Evolutionary conservation across 148 eudicot genomes (phyloP), one percentile per base, ranked within the genome.

Genomic region (Salicornia ramosissima): DNA sequence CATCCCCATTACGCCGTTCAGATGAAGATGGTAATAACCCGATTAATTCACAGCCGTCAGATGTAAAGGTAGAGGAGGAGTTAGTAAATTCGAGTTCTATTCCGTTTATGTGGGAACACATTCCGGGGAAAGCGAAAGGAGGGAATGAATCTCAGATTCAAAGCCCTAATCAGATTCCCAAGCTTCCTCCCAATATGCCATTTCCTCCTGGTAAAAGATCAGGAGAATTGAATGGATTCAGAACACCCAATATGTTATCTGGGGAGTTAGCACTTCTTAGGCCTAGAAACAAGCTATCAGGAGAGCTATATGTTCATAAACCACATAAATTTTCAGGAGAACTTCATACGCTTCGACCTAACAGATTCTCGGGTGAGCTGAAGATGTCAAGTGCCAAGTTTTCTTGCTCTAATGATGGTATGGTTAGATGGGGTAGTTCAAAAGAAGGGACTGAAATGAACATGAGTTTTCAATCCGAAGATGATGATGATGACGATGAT

Each of bases 91-190:
- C 86, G 0, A 81, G 83, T 18, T 22, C 83, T 56, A 60, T 83
- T 74, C 86, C 83, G 24, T 83, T 83, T 46, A 45, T 49, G 57
- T 83, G 86, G 86, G 86, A 83, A 64, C 76, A 83, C 57, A 62
- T 46, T 46, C 86, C 86, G 0, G 86, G 86, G 22, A 73, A 60
- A 74, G 83, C 79, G 10, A 83, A 83, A 71, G 67, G 71, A 50
- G 68, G 80, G 0, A 53, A 39, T 75, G 76, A 67, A 19, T 72
- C 79, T 2, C 71, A 21, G 43, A 19, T 26, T 7, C 40, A 54
- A 2, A 61, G 74, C 29, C 77, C 77, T 16, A 74, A 76, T 19
- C 74, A 69, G 52, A n/a, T 64, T 52, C 69, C 82, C 3, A 73
- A 64, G 71, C 72, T 71, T 36, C 83, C 85, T 40, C 76, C 77